phyloP scores from a whole-genome alignment of 2,329 filamentous ascomycete species.

The Stachybotrys elegans region DNA sequence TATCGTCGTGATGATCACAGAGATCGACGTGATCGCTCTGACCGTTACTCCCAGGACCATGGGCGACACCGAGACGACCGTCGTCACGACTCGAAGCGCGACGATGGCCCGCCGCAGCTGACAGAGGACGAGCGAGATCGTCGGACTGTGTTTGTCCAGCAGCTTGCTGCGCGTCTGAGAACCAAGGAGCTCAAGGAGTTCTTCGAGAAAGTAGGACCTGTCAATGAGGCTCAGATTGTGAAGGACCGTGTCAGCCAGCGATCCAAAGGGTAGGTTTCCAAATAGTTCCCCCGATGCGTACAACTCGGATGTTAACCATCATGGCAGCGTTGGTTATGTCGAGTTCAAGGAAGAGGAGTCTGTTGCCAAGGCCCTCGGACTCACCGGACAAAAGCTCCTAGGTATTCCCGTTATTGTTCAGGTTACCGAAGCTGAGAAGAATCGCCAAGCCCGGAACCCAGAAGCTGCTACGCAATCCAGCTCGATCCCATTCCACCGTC shows the following conservation, averaged over 20 bases:
- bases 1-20: conserved; percentile 47
- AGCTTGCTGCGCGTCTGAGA: conserved; percentile 87
- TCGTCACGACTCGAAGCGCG: conserved; percentile 35
- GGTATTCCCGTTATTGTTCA: conserved; percentile 98
- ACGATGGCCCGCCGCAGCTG: conserved; percentile 63
- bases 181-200: conserved; percentile 91
- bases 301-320: conserved; percentile 37
- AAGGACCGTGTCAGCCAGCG: conserved; percentile 95
- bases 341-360: conserved; percentile 97
- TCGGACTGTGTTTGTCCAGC: conserved; percentile 96
- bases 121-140: conserved; percentile 96
- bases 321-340: conserved; percentile 87
- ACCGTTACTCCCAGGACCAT: conserved; percentile 45
- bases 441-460: conserved; percentile 85
- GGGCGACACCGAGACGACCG: conserved; percentile 52
- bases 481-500: conserved; percentile 90
- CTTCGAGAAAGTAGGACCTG: conserved; percentile 90
- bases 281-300: not conserved
- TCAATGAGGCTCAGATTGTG: conserved; percentile 97
- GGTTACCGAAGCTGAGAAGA: conserved; percentile 98
- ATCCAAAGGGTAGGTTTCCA: conserved; percentile 78
- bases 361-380: conserved; percentile 87
- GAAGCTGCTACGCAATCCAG: conserved; percentile 69
- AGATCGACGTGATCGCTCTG: conserved; percentile 47
- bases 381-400: conserved; percentile 97